phyloP scores from a whole-genome alignment of 495 filamentous ascomycete genomes.

The Xylaria grammica region DNA sequence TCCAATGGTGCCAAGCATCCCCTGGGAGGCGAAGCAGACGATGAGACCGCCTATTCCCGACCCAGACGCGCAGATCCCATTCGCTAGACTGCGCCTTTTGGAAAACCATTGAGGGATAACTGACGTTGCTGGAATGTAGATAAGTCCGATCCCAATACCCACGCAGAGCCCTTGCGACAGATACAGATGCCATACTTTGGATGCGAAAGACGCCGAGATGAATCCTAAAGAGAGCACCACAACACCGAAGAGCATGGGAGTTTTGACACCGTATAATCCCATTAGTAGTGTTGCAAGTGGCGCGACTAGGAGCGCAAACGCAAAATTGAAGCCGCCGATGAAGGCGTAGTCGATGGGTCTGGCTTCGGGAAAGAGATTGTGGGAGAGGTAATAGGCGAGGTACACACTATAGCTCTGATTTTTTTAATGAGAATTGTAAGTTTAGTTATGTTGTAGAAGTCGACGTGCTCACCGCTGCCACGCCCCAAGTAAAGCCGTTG shows the following conservation, averaged over 20 bases:
- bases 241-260: conserved; percentile 56
- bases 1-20: conserved; percentile 59
- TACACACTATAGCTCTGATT: conserved; percentile 45
- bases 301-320: conserved; percentile 62
- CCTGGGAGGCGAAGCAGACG: conserved; percentile 54
- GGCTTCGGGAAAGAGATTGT: conserved; percentile 61
- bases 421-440: too few relatives aligned
- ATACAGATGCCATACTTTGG: conserved; percentile 69
- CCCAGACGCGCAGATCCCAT: conserved; percentile 69
- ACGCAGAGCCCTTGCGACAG: conserved; percentile 73
- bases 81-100: conserved; percentile 65
- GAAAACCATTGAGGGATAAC: conserved; percentile 77
- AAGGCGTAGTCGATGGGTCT: conserved; percentile 66
- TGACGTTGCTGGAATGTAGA: conserved; percentile 69
- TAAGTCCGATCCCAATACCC: conserved; percentile 73
- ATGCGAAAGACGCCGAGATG: conserved; percentile 62
- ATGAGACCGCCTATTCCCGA: conserved; percentile 69
- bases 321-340: conserved; percentile 70
- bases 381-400: conserved; percentile 64
- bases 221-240: conserved; percentile 59
- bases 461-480: conserved; percentile 40
- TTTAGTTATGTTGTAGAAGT: too few relatives aligned
- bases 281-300: conserved; percentile 60
- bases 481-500: conserved; percentile 63
- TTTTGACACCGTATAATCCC: conserved; percentile 54